Base-by-base conservation (phyloP, 768 basidiomycete species). In the Pulveroboletus sp. region DNA sequence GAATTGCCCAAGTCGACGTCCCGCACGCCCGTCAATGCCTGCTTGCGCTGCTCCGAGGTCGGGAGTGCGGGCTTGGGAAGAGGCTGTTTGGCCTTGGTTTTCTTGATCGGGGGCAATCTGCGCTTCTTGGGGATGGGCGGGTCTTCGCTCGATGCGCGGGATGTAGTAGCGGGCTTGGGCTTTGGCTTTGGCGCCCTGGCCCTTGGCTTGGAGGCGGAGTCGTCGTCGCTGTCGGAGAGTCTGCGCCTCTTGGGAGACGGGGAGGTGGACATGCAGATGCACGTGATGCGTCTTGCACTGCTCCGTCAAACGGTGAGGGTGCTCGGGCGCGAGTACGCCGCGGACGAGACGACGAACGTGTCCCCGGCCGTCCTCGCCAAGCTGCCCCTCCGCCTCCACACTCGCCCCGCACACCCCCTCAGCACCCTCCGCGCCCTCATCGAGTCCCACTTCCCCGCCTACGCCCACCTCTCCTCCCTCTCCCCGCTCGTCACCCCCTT, bases 401-500 rank as follows among this genome's bases (percentile, higher is more conserved):
- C 79, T 17, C 75, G 84, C 51, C 81, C 82, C 20, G 71, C 77
- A 4, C 96, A 99, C 62, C 96, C 96, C 3, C 77, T 98, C 45
- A 80, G 79, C 65, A 97, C 89, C 46, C 81, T 98, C 37, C 87
- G 91, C 32, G 66, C 75, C 19, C 77, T 92, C 56, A 85, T 98
- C 59, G 89, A 96, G 71, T 77, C 79, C 17, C 89, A 96, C 64
- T 97, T 88, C 60, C 73, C 83, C 6, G 71, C 81, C 47, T 93
- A 84, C 67, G 70, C 82, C 13, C 82, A 86, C 53, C 70, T 90
- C 38, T 81, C 85, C 12, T 85, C 89, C 19, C 73, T 90, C 51
- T 88, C 92, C 2, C 93, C 96, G 2, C 71, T 98, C 53, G 96
- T 99, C 46, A 85, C 92, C 4, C 90, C 93, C 2, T 75, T 75